Percentiles rank a stretch among this genome's conserved stretches.
These are phyloP conservation scores for Strobilomyces dryophilus DNA, from an alignment of 768 basidiomycete species.

Conservation along the genomic window DNA sequence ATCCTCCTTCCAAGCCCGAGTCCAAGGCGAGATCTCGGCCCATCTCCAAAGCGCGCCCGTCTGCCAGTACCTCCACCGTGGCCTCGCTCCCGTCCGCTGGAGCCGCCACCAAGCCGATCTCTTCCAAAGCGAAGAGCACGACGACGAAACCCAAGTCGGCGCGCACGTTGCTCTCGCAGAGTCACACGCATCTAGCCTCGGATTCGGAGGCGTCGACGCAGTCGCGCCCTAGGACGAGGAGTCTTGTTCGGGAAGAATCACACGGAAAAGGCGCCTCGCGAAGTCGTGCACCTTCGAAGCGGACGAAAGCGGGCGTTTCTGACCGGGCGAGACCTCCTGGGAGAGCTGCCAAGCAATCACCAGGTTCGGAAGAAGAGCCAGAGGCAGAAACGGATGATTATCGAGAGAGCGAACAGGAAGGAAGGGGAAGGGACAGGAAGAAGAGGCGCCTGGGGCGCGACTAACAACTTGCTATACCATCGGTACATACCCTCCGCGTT, in stretches of 20 bases:
- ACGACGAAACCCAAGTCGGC: conserved; percentile 13
- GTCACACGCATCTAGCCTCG: conserved; percentile 10
- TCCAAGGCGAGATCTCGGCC: conserved; percentile 14
- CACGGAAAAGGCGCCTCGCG: conserved; percentile 7
- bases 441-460: conserved; percentile 23
- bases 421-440: conserved; percentile 25
- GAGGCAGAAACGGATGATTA: conserved; percentile 5
- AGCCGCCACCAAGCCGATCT: not conserved
- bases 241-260: conserved; percentile 22
- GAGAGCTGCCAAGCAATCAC: not conserved
- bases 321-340: conserved; percentile 3
- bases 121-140: conserved; percentile 3
- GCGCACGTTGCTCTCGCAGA: conserved; percentile 22
- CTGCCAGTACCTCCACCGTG: conserved; percentile 5
- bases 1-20: conserved; percentile 9
- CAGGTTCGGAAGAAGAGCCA: conserved; percentile 11
- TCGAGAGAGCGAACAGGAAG: conserved; percentile 11
- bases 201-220: conserved; percentile 23
- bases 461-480: not conserved
- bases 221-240: conserved; percentile 21
- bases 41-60: conserved; percentile 3
- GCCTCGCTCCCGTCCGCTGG: not conserved
- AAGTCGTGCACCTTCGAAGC: conserved; percentile 7
- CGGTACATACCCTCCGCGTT: not conserved
- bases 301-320: not conserved